Evolutionary conservation across 2,329 filamentous ascomycete genomes (phyloP), one percentile per base, ranked within the genome.

Genomic region (Clarireedia homoeocarpa): DNA sequence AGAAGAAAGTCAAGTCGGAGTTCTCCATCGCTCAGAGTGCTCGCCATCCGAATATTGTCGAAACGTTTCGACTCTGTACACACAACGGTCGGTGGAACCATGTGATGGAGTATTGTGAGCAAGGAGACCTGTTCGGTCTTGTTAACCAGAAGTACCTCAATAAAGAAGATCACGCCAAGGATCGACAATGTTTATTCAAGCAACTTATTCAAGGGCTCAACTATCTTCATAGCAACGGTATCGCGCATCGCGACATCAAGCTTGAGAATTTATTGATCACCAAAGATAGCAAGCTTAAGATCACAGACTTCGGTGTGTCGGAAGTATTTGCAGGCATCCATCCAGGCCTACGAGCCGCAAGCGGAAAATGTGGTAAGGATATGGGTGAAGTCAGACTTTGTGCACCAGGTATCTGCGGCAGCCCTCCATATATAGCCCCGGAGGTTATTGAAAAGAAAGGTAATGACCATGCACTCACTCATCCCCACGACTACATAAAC

Each of bases 181-280:
- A 95, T 67, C 84, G 88, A 9, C 74, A 88, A 34, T 95, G 91
- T 71, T 78, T 95, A 61, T 95, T 95, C 80, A 95, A 95, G 76
- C 91, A 96, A 71, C 76, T 95, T 27, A 75, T 94, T 34, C 86
- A 89, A 65, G 91, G 90, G 17, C 81, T 96, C 60, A 79, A 84
- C 65, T 94, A 95, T 68, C 76, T 95, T 23, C 91, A 96, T 71
- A 77, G 76, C 58, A 84, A 92, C 65, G 91, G 90, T 56, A 91
- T 95, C 67, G 91, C 90, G 1, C 91, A 95, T 71, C 86, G 91
- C 49, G 91, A 96, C 64, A 88, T 95, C 74, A 95, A 96, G 72
- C 79, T 91, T 10, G 91, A 95, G 70, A 95, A 96, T 65, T 75
- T 95, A 24, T 78, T 95, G 34, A 79, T 96, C 58, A 87, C 84